Evolutionary conservation across 2,329 filamentous ascomycete genomes (phyloP).

Genomic region (Cercospora berteroae): DNA sequence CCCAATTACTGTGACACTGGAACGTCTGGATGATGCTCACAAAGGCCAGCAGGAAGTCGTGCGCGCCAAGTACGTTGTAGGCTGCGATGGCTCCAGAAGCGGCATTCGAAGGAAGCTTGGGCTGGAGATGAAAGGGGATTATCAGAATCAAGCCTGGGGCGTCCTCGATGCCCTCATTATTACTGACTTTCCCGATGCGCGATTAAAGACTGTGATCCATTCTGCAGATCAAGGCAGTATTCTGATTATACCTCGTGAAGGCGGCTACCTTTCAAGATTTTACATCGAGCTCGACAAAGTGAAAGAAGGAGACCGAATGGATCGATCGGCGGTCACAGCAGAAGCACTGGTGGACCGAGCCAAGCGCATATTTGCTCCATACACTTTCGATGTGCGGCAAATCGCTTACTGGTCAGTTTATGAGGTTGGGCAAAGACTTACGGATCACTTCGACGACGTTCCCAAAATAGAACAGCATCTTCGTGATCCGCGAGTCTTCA

Average conservation of each 20-base stretch:
- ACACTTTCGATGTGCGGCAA: constrained; percentile 62
- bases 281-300: constrained; percentile 40
- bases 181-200: constrained; percentile 54
- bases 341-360: constrained; percentile 63
- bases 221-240: constrained; percentile 68
- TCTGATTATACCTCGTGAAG: constrained; percentile 67
- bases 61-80: constrained; percentile 38
- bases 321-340: constrained; percentile 62
- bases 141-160: constrained; percentile 39
- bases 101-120: constrained; percentile 34
- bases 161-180: constrained; percentile 38
- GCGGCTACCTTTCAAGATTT: constrained; percentile 36
- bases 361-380: constrained; percentile 64
- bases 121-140: constrained; percentile 38
- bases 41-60: constrained; percentile 33
- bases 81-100: constrained; percentile 39
- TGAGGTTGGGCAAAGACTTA: constrained; percentile 54
- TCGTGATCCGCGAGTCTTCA: constrained; percentile 59
- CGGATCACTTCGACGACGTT: constrained; percentile 65
- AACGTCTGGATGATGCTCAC: constrained; percentile 39
- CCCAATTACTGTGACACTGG: constrained; percentile 52
- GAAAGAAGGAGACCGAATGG: constrained; percentile 50
- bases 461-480: constrained; percentile 55
- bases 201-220: constrained; percentile 48
- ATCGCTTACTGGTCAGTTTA: constrained; percentile 69